Percentiles rank a stretch among this genome's conserved stretches.
Evolutionary conservation across 345 rosid genomes (phyloP).

Genomic region (Acer campestre): DNA sequence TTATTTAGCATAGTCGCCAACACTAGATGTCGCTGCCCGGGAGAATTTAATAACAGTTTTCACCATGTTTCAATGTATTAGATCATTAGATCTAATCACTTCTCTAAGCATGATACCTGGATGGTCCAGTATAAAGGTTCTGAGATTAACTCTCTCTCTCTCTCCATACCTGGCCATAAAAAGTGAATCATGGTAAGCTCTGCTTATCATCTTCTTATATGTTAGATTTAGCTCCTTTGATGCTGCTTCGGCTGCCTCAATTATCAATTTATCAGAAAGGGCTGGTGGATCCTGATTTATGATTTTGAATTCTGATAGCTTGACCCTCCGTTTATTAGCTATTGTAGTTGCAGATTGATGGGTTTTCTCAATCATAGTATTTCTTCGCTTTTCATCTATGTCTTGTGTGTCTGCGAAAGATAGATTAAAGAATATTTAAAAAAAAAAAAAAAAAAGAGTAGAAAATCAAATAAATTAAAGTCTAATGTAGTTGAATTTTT

Average conservation of each 20-base stretch:
- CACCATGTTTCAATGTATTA: neutral
- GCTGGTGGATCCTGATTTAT: slow-evolving; percentile 97
- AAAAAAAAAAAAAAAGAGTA: neutral
- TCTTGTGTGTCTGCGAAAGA: slow-evolving; percentile 72
- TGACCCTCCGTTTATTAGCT: slow-evolving; percentile 66
- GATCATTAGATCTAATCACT: slow-evolving; percentile 1
- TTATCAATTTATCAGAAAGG: slow-evolving; percentile 62
- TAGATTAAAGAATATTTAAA: neutral
- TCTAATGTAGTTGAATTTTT: neutral
- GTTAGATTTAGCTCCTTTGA: slow-evolving; percentile 69
- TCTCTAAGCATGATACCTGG: neutral
- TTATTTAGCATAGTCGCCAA: neutral
- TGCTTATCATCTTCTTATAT: slow-evolving; percentile 83
- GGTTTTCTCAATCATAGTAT: slow-evolving; percentile 74
- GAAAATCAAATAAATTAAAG: neutral
- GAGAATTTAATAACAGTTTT: neutral
- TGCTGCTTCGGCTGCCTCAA: slow-evolving; percentile 69
- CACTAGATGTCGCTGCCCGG: neutral
- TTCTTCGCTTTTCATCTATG: slow-evolving; percentile 79
- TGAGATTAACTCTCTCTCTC: neutral
- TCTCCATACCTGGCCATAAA: slow-evolving; percentile 88
- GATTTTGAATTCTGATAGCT: slow-evolving; percentile 73
- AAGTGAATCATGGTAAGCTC: slow-evolving; percentile 96
- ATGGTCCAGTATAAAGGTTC: neutral
- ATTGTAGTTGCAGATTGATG: slow-evolving; percentile 64